These are phyloP conservation scores for Hericium coralloides DNA, from an alignment of 768 basidiomycete species.

Conservation along the genomic window DNA sequence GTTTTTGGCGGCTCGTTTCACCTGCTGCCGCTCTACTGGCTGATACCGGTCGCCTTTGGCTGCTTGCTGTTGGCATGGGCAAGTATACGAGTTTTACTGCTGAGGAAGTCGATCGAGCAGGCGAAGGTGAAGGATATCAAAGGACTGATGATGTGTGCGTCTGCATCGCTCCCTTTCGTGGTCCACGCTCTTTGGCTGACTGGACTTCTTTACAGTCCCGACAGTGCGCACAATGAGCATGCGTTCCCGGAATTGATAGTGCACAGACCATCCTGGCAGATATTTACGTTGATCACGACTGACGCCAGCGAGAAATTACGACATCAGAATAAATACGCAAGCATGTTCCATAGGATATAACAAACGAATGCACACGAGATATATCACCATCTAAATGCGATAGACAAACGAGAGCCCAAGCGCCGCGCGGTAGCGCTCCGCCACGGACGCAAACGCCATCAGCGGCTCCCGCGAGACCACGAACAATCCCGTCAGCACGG, in stretches of 20 bases:
- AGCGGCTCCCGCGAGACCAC: slow-evolving; percentile 47
- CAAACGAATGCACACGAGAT: background rate
- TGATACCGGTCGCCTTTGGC: slow-evolving; percentile 56
- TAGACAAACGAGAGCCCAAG: slow-evolving; percentile 40
- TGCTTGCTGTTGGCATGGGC: slow-evolving; percentile 47
- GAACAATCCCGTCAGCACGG: slow-evolving; percentile 49
- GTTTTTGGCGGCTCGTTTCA: slow-evolving; percentile 56
- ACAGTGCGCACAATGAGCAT: slow-evolving; percentile 25
- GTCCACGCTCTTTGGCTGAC: slow-evolving; percentile 4
- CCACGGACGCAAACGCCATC: slow-evolving; percentile 43
- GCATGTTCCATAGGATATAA: background rate
- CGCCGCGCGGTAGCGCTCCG: slow-evolving; percentile 41
- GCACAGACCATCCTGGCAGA: background rate
- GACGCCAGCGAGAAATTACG: background rate
- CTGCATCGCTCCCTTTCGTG: background rate
- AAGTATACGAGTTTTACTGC: slow-evolving; percentile 46
- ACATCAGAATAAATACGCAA: background rate
- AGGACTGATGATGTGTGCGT: slow-evolving; percentile 66
- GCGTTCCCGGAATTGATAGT: slow-evolving; percentile 5
- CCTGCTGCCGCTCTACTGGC: slow-evolving; percentile 58
- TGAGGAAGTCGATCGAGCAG: slow-evolving; percentile 46
- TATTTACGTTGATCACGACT: background rate
- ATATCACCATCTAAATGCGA: slow-evolving; percentile 23
- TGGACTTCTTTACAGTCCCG: slow-evolving; percentile 33
- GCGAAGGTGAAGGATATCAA: slow-evolving; percentile 55